Evolutionary conservation across 306 rosid species (phyloP), one percentile per base, ranked within the genome.

Genomic region (Trifolium subterraneum): DNA sequence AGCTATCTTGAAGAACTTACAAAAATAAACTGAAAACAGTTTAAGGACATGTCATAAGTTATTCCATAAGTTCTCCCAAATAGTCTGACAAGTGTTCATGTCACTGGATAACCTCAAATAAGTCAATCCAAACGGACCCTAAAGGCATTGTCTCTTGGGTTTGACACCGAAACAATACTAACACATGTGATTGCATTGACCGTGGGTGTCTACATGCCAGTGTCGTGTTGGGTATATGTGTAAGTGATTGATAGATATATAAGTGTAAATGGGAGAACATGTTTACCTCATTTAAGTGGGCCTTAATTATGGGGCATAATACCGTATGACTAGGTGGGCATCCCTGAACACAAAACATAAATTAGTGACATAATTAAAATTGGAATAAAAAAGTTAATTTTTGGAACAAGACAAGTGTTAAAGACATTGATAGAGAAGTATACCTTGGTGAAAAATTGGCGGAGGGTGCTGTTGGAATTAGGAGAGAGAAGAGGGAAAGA

Each of bases 221-320:
- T 45, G n/a, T 15, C 7, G 2, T 41, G 15, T 41, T 41, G 0
- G 47, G 14, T 41, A 5, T 41, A 10, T 4, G 14, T 2, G 13
- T 41, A 11, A 3, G 14, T 41, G 14, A 2, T 41, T 44, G 16
- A 44, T 44, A 44, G 7, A 44, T 38, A 64, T 19, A 29, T 2
- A 36, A 80, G n/a, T 38, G 75, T 60, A 44, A 36, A 85, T 63
- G 1, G 1, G 56, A 81, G 64, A 60, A 62, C 42, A n/a, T n/a
- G 44, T 71, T 69, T 62, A 90, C 97, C 87, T 87, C 83, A 6
- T 87, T 77, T 76, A 85, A 69, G 27, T 85, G 89, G 16, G 90
- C 88, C 77, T 82, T 89, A 39, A 84, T 74, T 44, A 80, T 71
- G 55, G 82, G 60, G 87, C 48, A 70, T 20, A 50, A 58, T 44